Percentiles rank a stretch among this genome's conserved stretches.
Conservation (phyloP, 345 rosid species). For the Arabidopsis suecica region DNA sequence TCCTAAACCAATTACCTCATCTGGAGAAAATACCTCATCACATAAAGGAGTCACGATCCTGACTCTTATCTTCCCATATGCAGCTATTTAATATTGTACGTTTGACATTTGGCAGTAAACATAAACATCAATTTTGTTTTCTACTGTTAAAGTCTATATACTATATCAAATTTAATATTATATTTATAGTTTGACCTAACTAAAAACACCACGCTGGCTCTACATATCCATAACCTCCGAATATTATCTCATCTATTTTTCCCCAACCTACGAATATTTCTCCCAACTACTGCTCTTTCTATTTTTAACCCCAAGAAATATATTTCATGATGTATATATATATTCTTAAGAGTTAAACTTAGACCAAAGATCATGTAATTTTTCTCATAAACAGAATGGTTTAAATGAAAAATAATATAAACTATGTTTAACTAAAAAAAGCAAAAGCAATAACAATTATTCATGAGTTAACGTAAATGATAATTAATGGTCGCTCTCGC, state of each 20-base stretch:
- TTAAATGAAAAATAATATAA: background rate
- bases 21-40: constrained; percentile 9
- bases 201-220: constrained; percentile 25
- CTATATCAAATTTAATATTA: constrained; percentile 1
- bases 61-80: background rate
- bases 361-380: background rate
- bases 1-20: background rate
- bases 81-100: constrained; percentile 1
- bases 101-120: constrained; percentile 34
- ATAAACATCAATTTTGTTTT: constrained; percentile 35
- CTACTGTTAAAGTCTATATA: constrained; percentile 9
- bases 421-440: background rate
- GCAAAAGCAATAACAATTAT: constrained; percentile 16
- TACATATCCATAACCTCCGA: constrained; percentile 26
- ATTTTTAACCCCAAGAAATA: background rate
- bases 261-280: constrained; percentile 24
- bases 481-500: constrained; percentile 27
- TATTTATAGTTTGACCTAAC: constrained; percentile 34
- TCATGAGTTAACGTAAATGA: constrained; percentile 21
- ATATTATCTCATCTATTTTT: background rate
- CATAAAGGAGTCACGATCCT: constrained; percentile 28
- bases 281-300: constrained; percentile 21
- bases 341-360: constrained; percentile 3
- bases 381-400: background rate
- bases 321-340: background rate